Evolutionary conservation across 495 filamentous ascomycete genomes (phyloP), one percentile per base, ranked within the genome.

Genomic region (Neurospora tetrasperma): DNA sequence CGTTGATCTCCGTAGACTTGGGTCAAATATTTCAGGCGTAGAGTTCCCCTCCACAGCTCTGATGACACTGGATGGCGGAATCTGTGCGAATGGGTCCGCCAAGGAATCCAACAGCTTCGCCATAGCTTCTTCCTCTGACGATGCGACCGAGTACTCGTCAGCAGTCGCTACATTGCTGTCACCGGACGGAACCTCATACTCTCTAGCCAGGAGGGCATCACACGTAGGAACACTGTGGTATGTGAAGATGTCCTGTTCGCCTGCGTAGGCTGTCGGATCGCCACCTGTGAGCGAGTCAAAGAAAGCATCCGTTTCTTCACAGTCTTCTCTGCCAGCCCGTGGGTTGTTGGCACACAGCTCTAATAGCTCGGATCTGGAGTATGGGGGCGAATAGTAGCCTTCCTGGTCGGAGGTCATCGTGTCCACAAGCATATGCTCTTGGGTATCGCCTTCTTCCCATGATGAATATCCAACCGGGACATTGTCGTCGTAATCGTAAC

Each of bases 101-200:
- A 74, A 11, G 5, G 54, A 20, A 16, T 74, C 75, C 5, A n/a
- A 7, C 69, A 78, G 62, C 3, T 43, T 40, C 0, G 39, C 41
- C 72, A 78, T 72, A 2, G 71, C 75, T 31, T 76, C 70, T 42
- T 78, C 75, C 0, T 73, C 69, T 12, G 71, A 74, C 5, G 44
- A n/a, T n/a, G 41, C 62, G 23, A 75, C 14, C 2, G 69, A 72
- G 35, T 75, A 76, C 27, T 23, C 27, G 18, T 71, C 69, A 59
- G 20, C 20, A 14, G 44, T 69, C 27, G 14, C 4, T 12, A 27
- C 9, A 10, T 20, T 31, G 31, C 18, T 20, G 38, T 42, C 38
- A 69, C 0, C 5, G 20, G 16, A 66, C 27, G 2, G 1, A 8
- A 0, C 27, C 27, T 38, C 54, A 9, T 2, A 16, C 12, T 35